Evolutionary conservation across 1,139 yeast species (phyloP), one percentile per base, ranked within the genome.

Genomic region (Sugiyamaella pinicola): DNA sequence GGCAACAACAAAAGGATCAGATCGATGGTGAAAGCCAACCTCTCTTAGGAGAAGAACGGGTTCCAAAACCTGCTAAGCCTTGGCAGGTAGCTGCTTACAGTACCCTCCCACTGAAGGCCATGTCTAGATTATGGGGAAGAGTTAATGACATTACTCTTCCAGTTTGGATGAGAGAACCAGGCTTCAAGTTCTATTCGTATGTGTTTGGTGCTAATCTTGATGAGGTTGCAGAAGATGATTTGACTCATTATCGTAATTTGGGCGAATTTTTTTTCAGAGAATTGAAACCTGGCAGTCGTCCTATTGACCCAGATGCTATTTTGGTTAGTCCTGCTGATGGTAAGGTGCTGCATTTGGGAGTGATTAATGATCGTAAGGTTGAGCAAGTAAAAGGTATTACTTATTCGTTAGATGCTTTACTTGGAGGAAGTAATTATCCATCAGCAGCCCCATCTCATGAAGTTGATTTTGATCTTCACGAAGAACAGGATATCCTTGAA

Each of bases 381-480:
- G 98, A 93, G 70, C 98, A 93, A 69, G 98, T 95, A 47, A 95
- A 95, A 72, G 99, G 99, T 7, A 82, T 93, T 80, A 88, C 96
- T 0, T 95, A 95, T 69, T 85, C 96, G 1, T 79, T 93, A 13
- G 95, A 88, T 62, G 95, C 96, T 6, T 80, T 95, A 50, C 77
- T 95, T 49, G 99, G 99, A 2, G 67, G 67, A 37, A 64, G 69
- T 1, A 60, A 65, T 29, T 54, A 52, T 28, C 74, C 59, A 67
- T 68, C 81, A 49, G 86, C 86, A 3, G 89, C 87, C 0, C 88
- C 89, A 1, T 70, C 79, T 19, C 82, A 79, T 61, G 72, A 77
- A 17, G 76, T 82, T 19, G 77, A 80, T 43, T 81, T 82, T 62
- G 64, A 53, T 6, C 47, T 60, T 55, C 64, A 66, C 31, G 65